Evolutionary conservation across 306 rosid species (phyloP).

Genomic region (Gynostemma pentaphyllum): DNA sequence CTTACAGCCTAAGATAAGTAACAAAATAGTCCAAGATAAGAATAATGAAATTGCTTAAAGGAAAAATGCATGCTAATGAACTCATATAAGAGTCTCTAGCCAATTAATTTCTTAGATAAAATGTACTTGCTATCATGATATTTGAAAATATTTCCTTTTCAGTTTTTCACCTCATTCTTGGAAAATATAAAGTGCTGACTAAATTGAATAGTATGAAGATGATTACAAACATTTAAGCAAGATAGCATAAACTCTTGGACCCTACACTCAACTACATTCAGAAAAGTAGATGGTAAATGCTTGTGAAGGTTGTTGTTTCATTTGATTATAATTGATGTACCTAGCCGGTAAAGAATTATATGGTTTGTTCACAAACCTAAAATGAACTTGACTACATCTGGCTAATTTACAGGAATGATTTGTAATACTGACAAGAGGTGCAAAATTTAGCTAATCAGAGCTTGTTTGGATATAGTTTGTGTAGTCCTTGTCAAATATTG

Average conservation of each 20-base stretch:
- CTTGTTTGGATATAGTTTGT: background rate
- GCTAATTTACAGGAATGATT: too few relatives aligned
- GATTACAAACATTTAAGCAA: background rate
- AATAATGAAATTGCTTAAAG: background rate
- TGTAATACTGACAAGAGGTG: too few relatives aligned
- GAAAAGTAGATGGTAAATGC: background rate
- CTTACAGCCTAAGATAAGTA: constrained; percentile 1
- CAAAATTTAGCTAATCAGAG: background rate
- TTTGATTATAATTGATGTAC: background rate
- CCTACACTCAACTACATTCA: background rate
- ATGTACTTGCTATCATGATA: background rate
- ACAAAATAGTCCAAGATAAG: background rate
- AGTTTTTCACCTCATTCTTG: background rate
- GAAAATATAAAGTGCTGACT: background rate
- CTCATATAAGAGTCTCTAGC: background rate
- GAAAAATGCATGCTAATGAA: background rate
- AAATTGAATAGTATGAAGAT: background rate
- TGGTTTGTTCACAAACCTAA: background rate
- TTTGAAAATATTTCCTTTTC: background rate
- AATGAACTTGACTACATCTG: too few relatives aligned
- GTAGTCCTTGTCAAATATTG: background rate
- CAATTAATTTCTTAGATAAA: background rate
- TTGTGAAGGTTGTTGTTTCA: background rate
- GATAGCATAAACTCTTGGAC: background rate
- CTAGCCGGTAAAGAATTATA: background rate